Evolutionary conservation across 1,139 yeast genomes (phyloP), one percentile per base, ranked within the genome.

Genomic region (Suhomyces terraborum): DNA sequence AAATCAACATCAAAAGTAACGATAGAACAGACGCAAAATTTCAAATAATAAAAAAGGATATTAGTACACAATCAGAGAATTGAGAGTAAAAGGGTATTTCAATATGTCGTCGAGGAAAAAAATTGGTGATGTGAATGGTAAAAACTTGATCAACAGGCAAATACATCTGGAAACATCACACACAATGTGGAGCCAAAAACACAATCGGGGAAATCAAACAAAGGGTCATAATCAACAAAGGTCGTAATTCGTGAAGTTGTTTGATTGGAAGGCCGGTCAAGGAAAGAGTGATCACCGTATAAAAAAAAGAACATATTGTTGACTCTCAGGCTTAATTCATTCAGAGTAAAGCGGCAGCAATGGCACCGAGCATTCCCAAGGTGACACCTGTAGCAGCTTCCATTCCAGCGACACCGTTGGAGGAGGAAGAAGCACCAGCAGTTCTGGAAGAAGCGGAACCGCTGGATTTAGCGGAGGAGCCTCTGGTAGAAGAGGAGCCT

Each of bases 281-380:
- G 27, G 31, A 10, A 26, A 18, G 21, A 14, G 19, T 23, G 34
- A 37, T 21, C 38, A 41, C 32, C 40, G 26, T 28, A 26, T 32
- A 18, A 37, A 25, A 36, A 33, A 30, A 16, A 27, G 7, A 13
- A 37, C 35, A 23, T 24, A 29, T 33, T 32, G 21, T 38, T 32
- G 40, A 36, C 35, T 30, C 35, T 36, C 32, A 20, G 20, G 18
- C n/a, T n/a, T 16, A 23, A 26, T 22, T 10, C 30, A 21, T 29
- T 59, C 66, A 75, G 45, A 76, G 59, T 49, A 78, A 68, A 42
- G 78, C 76, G 51, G 78, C 79, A 52, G 72, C 60, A 34, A 75
- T 67, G 47, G 77, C 63, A 57, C 81, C 83, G 41, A 75, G 59
- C 40, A 76, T 55, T 52, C 82, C 82, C 42, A 76, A 55, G 17